Evolutionary conservation across 495 filamentous ascomycete genomes (phyloP).

Genomic region (Aspergillus olivimuriae): DNA sequence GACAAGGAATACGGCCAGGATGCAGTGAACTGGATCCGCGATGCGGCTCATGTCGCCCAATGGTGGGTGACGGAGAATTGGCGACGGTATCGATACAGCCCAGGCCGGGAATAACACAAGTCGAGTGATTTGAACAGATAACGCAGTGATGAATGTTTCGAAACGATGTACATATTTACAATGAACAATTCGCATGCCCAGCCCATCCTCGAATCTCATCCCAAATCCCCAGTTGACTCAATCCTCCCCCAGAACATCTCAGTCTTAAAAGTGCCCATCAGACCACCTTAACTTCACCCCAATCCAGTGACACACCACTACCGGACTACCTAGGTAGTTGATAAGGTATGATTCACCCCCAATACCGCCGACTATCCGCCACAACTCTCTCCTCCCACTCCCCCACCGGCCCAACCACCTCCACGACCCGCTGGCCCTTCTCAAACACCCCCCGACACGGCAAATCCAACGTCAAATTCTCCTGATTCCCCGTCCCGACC

Average conservation of each 20-base stretch:
- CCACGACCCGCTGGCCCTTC: constrained; percentile 38
- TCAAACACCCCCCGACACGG: constrained; percentile 41
- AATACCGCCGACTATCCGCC: constrained; percentile 40
- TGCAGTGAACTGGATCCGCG: constrained; percentile 33
- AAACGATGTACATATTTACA: too few species aligned
- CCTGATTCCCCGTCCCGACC: constrained; percentile 41
- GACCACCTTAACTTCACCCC: too few species aligned
- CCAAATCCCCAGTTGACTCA: too few species aligned
- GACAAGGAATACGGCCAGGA: constrained; percentile 29
- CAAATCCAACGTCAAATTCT: constrained; percentile 49
- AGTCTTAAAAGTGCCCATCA: too few species aligned
- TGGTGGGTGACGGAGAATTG: constrained; percentile 42
- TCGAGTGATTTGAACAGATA: neutral
- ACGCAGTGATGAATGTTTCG: too few species aligned
- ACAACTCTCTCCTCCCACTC: constrained; percentile 40
- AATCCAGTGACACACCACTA: too few species aligned
- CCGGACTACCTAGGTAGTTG: too few species aligned
- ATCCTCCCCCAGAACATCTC: too few species aligned
- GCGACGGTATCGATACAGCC: constrained; percentile 17
- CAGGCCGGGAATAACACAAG: constrained; percentile 1
- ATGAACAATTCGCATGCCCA: too few species aligned
- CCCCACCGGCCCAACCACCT: constrained; percentile 42
- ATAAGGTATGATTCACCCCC: too few species aligned
- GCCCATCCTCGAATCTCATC: too few species aligned
- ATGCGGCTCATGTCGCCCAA: constrained; percentile 36